Conservation (phyloP, 1,284 basidiomycete species). For the Apiotrichum domesticum region DNA sequence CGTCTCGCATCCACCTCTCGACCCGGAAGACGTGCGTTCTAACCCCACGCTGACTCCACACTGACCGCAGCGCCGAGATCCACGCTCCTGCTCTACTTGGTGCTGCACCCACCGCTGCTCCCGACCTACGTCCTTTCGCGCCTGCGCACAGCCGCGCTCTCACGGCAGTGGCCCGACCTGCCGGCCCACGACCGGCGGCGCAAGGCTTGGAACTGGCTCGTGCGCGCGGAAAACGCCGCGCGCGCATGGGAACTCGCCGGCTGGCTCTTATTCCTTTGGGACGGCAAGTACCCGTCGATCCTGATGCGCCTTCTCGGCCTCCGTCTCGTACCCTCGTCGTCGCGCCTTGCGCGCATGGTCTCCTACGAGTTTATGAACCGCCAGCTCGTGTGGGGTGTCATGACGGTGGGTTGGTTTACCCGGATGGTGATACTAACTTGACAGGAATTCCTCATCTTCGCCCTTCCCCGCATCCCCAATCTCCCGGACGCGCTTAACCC, state of each 20-base stretch:
- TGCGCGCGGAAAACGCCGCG: slow-evolving; percentile 59
- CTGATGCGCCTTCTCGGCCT: slow-evolving; percentile 76
- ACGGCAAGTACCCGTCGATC: slow-evolving; percentile 82
- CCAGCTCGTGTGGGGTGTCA: slow-evolving; percentile 98
- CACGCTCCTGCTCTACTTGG: slow-evolving; percentile 61
- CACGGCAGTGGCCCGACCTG: slow-evolving; percentile 80
- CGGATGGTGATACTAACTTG: background rate
- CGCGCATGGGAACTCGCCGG: slow-evolving; percentile 62
- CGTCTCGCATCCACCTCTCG: slow-evolving; percentile 31
- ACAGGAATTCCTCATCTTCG: slow-evolving; percentile 91
- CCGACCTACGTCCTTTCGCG: slow-evolving; percentile 72
- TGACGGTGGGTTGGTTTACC: slow-evolving; percentile 65
- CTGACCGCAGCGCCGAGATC: slow-evolving; percentile 41
- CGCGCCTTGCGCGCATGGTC: slow-evolving; percentile 71
- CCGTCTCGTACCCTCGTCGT: slow-evolving; percentile 66
- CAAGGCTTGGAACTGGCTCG: slow-evolving; percentile 67
- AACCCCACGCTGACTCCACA: slow-evolving; percentile 50
- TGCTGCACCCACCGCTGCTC: slow-evolving; percentile 61
- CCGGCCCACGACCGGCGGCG: slow-evolving; percentile 69
- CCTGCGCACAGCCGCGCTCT: slow-evolving; percentile 67
- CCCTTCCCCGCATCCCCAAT: slow-evolving; percentile 73
- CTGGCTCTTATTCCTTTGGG: slow-evolving; percentile 77
- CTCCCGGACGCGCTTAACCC: slow-evolving; percentile 54
- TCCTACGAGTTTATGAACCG: slow-evolving; percentile 99
- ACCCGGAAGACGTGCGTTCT: slow-evolving; percentile 7